Evolutionary conservation across 192 early-diverging fungal species (phyloP).

Genomic region (Bifiguratus adelaidae): DNA sequence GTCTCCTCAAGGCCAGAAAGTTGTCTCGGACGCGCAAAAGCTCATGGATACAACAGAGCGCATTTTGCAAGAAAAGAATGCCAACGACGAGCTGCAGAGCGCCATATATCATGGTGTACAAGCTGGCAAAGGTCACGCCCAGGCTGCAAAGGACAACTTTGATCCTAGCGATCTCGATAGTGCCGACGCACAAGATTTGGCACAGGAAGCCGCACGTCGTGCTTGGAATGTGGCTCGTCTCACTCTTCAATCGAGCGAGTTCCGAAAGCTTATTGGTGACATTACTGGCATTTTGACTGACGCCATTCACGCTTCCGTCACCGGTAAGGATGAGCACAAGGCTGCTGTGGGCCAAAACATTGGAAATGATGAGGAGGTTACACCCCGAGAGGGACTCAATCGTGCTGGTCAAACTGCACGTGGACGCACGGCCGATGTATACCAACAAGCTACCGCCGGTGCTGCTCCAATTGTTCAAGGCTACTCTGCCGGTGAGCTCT

Average conservation of each 20-base stretch:
- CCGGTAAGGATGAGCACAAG: slow-evolving; percentile 7
- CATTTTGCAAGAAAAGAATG: slow-evolving; percentile 28
- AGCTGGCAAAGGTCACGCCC: slow-evolving; percentile 7
- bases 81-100: slow-evolving; percentile 34
- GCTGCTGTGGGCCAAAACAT: slow-evolving; percentile 1
- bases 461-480: slow-evolving; percentile 4
- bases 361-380: slow-evolving; percentile 17
- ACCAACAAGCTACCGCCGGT: slow-evolving; percentile 9
- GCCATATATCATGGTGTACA: slow-evolving; percentile 12
- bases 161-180: slow-evolving; percentile 1
- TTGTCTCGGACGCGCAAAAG: slow-evolving; percentile 25
- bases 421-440: slow-evolving; percentile 6
- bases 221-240: slow-evolving; percentile 27
- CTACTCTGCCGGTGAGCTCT: slow-evolving; percentile 7
- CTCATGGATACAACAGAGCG: slow-evolving; percentile 19
- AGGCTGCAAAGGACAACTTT: not conserved
- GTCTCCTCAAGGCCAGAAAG: slow-evolving; percentile 31
- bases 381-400: slow-evolving; percentile 7
- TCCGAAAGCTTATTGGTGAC: slow-evolving; percentile 31
- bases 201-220: slow-evolving; percentile 16
- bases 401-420: slow-evolving; percentile 10
- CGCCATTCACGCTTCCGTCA: not conserved
- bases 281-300: slow-evolving; percentile 23
- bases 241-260: slow-evolving; percentile 30
- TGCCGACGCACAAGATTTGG: slow-evolving; percentile 11